Evolutionary conservation across 1,284 basidiomycete species (phyloP).

Genomic region (Gymnopus androsaceus): DNA sequence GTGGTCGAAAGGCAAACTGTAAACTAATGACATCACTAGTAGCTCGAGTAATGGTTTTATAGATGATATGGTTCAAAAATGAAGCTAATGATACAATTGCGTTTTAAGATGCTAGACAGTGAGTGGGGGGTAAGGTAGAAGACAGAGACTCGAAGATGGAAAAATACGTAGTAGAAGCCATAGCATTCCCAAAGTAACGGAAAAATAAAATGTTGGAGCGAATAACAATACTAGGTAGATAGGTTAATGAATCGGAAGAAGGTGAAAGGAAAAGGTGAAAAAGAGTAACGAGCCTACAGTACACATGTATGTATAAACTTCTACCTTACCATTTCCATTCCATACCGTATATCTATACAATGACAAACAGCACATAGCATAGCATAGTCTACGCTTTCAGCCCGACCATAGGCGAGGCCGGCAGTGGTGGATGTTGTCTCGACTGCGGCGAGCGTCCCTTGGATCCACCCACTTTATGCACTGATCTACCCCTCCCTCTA

Average conservation of each 20-base stretch:
- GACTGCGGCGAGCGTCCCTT: slow-evolving; percentile 5
- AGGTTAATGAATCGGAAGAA: not conserved
- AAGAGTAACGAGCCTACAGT: not conserved
- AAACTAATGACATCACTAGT: not conserved
- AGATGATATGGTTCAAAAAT: too few relatives aligned
- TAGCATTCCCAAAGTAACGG: not conserved
- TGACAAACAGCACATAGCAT: not conserved
- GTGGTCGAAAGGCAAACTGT: not conserved
- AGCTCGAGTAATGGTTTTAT: not conserved
- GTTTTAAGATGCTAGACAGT: not conserved
- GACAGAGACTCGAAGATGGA: not conserved
- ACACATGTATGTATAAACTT: not conserved
- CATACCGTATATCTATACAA: not conserved
- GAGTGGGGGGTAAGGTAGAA: not conserved
- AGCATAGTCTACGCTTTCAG: slow-evolving; percentile 4
- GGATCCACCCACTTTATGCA: slow-evolving; percentile 1
- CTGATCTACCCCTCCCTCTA: not conserved
- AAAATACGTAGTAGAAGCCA: not conserved
- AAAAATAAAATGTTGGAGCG: not conserved
- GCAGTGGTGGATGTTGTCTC: not conserved
- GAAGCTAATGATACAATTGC: not conserved
- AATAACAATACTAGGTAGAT: slow-evolving; percentile 4
- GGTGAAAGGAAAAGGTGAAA: not conserved
- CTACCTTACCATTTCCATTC: not conserved
- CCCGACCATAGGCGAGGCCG: slow-evolving; percentile 9